Conservation (phyloP, 805 yeast species). For the Candida odintsovae region DNA sequence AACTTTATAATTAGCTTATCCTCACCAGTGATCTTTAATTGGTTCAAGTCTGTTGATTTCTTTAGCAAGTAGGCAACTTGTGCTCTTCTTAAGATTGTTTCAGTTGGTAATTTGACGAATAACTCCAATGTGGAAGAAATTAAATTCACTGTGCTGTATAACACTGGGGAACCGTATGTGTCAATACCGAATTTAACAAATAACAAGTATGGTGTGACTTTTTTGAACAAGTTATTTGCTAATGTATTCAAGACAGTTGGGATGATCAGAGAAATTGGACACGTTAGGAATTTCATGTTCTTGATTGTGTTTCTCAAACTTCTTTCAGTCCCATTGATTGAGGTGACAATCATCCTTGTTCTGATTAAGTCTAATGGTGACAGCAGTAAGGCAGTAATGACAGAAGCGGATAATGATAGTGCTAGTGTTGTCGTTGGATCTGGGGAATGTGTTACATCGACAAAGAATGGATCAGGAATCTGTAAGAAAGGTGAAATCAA, state of each 20-base stretch:
- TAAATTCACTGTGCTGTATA: conserved; percentile 55
- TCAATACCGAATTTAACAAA: conserved; percentile 61
- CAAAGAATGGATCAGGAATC: conserved; percentile 84
- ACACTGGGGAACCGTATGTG: conserved; percentile 52
- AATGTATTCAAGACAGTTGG: conserved; percentile 69
- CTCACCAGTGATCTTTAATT: conserved; percentile 35
- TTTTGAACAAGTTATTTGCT: conserved; percentile 52
- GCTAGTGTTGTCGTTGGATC: conserved; percentile 66
- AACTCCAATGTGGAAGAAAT: conserved; percentile 61
- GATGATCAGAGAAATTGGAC: conserved; percentile 54
- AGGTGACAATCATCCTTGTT: conserved; percentile 69
- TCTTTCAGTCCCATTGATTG: conserved; percentile 45
- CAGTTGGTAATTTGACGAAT: conserved; percentile 77
- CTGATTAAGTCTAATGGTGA: conserved; percentile 81
- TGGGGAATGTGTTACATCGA: conserved; percentile 75
- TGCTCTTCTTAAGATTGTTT: conserved; percentile 77
- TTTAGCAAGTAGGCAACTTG: conserved; percentile 61
- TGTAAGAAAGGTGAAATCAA: conserved; percentile 74
- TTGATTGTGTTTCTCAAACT: conserved; percentile 68
- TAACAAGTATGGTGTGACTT: conserved; percentile 60
- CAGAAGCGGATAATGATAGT: conserved; percentile 64
- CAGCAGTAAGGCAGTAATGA: conserved; percentile 63
- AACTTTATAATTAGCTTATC: conserved; percentile 55
- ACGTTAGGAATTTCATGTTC: conserved; percentile 40
- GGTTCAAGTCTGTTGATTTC: conserved; percentile 21